Percentiles rank a stretch among this genome's conserved stretches.
Conservation (phyloP, 2,329 filamentous ascomycete species). For the Neonectria sp. region DNA sequence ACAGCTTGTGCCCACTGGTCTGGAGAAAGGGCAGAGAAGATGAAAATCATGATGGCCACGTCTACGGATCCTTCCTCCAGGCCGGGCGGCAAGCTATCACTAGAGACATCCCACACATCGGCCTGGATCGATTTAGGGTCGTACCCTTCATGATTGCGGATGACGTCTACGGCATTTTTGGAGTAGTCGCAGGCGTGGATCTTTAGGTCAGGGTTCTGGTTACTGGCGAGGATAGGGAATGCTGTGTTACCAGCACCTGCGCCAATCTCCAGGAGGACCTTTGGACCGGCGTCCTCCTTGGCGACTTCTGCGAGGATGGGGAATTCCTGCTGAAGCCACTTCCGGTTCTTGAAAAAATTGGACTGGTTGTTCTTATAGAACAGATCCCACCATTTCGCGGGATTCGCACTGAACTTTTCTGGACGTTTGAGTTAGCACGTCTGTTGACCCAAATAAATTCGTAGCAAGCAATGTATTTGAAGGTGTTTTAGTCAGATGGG, state of each 20-base stretch:
- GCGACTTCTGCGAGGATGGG: conserved; percentile 87
- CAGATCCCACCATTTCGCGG: conserved; percentile 97
- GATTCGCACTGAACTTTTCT: conserved; percentile 89
- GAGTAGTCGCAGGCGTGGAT: conserved; percentile 98
- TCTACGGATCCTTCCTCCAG: conserved; percentile 87
- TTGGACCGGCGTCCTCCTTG: conserved; percentile 75
- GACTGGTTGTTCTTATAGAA: conserved; percentile 98
- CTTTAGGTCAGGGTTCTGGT: conserved; percentile 85
- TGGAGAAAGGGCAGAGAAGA: conserved; percentile 93
- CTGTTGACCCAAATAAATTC: conserved; percentile 26
- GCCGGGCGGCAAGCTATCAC: conserved; percentile 80
- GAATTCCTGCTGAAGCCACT: conserved; percentile 98
- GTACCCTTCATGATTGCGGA: conserved; percentile 85
- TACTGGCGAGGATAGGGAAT: conserved; percentile 89
- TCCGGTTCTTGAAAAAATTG: conserved; percentile 99
- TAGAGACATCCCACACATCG: conserved; percentile 94
- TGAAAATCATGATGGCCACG: conserved; percentile 95
- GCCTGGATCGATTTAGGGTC: conserved; percentile 81
- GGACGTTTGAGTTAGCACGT: conserved; percentile 57
- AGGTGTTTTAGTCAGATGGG: conserved; percentile 72
- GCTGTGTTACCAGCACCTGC: conserved; percentile 97
- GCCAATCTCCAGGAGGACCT: conserved; percentile 88
- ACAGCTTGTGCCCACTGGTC: conserved; percentile 88
- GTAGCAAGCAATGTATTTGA: conserved; percentile 37
- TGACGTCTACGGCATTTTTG: conserved; percentile 94